Base-by-base conservation (phyloP, 345 rosid genomes). In the Aquilaria sinensis region DNA sequence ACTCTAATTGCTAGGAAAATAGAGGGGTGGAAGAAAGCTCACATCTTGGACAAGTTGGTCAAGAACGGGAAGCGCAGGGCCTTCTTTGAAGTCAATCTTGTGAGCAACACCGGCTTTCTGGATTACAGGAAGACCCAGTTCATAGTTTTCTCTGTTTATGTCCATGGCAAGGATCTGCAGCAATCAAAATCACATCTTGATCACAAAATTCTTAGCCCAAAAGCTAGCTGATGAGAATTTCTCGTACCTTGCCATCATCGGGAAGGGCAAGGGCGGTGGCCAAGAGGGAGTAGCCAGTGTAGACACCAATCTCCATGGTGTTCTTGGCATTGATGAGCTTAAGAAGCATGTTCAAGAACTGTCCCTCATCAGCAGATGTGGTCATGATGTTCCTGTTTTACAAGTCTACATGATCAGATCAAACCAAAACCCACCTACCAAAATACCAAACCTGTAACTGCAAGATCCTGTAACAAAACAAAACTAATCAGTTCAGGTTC, bases 251-350 rank as follows among this genome's bases (percentile, higher is more conserved):
- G 58, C 99, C 97, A 56, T 87, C 93, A 1, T 89, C 87, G 1
- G 99, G 99, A 57, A 95, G 79, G 65, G 99, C 99, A 52, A 95
- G 96, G 66, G 99, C 99, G 3, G 99, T 95, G 66, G 98, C 94
- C 31, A 95, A 65, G 47, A 95, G 96, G 70, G 99, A 95, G 78
- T 91, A 91, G 37, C 99, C 99, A 30, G 99, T 95, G 88, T 85
- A 95, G 51, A 95, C 98, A 14, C 99, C 99, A 23, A 95, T 91
- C 79, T 95, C 99, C 98, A 95, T 95, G 41, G 98, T 95, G 87
- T 91, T 91, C 82, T 95, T 91, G 53, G 98, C 99, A 73, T 95
- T 91, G 74, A 89, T 77, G n/a, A 95, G 85, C 76, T 95, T 95
- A 53, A 95, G 77, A 31, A 95, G 77, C 98, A 89, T 85, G 90